Conservation (phyloP, 108 stramenopile species). For the Skeletonema marinoi region DNA sequence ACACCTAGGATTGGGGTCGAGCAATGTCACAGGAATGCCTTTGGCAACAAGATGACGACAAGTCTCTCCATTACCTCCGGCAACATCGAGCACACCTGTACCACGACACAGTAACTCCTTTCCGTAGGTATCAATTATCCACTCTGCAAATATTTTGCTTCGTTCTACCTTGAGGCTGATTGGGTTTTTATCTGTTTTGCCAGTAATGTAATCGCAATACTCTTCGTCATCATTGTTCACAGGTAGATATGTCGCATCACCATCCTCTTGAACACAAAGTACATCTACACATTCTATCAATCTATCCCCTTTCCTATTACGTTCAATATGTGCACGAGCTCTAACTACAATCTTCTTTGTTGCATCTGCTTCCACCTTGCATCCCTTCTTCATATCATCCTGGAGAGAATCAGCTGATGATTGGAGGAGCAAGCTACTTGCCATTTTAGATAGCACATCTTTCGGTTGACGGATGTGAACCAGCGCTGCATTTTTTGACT, state of each 20-base stretch:
- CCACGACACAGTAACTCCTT: slow-evolving; percentile 16
- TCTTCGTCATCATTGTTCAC: slow-evolving; percentile 2
- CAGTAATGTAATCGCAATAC: slow-evolving; percentile 7
- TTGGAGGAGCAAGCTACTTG: background rate
- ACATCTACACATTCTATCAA: slow-evolving; percentile 38
- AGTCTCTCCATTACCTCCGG: slow-evolving; percentile 48
- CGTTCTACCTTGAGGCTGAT: slow-evolving; percentile 27
- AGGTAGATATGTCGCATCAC: slow-evolving; percentile 16
- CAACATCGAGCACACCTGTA: slow-evolving; percentile 46
- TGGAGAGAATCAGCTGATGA: background rate
- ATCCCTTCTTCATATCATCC: slow-evolving; percentile 6
- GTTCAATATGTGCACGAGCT: slow-evolving; percentile 23
- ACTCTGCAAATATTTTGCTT: slow-evolving; percentile 33
- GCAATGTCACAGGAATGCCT: slow-evolving; percentile 26
- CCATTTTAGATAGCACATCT: background rate
- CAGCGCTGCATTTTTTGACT: background rate
- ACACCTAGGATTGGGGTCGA: slow-evolving; percentile 53
- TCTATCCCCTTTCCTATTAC: slow-evolving; percentile 38
- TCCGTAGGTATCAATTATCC: slow-evolving; percentile 32
- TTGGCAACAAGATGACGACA: slow-evolving; percentile 22
- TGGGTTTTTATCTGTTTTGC: background rate
- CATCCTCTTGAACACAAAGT: slow-evolving; percentile 5
- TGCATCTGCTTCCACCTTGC: slow-evolving; percentile 15
- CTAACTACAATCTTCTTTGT: slow-evolving; percentile 14
- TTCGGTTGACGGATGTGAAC: slow-evolving; percentile 19